Conservation (phyloP, 2,329 filamentous ascomycete species). For the Graphilbum sp. region DNA sequence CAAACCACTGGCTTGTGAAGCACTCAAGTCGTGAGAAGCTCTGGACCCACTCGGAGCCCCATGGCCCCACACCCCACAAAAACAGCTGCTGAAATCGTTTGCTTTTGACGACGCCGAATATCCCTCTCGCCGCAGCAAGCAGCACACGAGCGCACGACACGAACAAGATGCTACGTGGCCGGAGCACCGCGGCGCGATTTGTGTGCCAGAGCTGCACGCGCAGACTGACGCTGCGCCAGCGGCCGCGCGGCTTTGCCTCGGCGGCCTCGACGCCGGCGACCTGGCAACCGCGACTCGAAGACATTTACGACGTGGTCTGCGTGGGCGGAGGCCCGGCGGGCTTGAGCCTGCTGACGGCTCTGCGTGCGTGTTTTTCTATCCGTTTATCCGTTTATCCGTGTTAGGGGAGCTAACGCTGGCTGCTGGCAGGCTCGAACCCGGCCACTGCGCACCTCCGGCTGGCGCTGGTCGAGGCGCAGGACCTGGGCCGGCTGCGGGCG, state of each 20-base stretch:
- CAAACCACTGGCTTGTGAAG: too few species aligned
- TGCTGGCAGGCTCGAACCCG: constrained; percentile 49
- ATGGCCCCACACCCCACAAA: too few species aligned
- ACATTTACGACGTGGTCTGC: constrained; percentile 87
- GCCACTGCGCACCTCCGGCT: constrained; percentile 62
- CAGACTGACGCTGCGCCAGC: constrained; percentile 8
- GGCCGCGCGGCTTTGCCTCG: constrained; percentile 25
- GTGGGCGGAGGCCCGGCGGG: constrained; percentile 83
- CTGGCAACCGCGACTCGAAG: constrained; percentile 24
- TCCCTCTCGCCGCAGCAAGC: too few species aligned
- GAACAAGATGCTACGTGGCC: constrained; percentile 6
- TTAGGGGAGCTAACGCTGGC: background rate
- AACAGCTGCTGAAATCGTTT: too few species aligned
- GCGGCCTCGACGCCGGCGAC: constrained; percentile 9
- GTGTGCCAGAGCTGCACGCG: constrained; percentile 31
- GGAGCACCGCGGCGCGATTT: constrained; percentile 4
- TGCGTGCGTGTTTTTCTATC: constrained; percentile 37
- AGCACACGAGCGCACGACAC: too few species aligned
- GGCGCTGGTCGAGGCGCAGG: constrained; percentile 80
- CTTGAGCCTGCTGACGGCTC: constrained; percentile 61
- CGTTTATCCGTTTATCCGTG: background rate
- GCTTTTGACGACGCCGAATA: too few species aligned
- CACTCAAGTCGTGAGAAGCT: too few species aligned
- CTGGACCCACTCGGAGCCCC: too few species aligned
- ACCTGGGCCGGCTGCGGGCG: constrained; percentile 51